Percentiles rank a stretch among this genome's conserved stretches.
Conservation (phyloP, 257 asterid genomes). For the Nicotiana undulata region DNA sequence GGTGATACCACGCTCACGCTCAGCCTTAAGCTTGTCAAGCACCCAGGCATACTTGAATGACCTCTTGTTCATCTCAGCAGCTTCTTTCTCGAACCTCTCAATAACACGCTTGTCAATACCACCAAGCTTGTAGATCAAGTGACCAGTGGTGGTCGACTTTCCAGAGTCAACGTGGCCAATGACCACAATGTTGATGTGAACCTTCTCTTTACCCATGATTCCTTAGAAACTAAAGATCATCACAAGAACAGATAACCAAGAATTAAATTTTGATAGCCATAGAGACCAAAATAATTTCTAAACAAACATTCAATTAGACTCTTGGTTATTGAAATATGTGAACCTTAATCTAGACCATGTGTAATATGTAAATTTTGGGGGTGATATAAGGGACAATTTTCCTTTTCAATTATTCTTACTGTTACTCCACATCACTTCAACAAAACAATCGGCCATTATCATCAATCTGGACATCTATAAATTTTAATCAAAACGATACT, state of each 20-base stretch:
- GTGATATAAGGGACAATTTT: too few species aligned
- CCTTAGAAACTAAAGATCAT: too few species aligned
- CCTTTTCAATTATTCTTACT: not conserved
- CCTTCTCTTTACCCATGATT: conserved; percentile 32
- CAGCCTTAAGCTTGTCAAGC: conserved; percentile 88
- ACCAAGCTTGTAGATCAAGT: conserved; percentile 73
- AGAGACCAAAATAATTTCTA: not conserved
- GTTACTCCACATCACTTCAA: not conserved
- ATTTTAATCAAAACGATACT: not conserved
- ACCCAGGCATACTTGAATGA: conserved; percentile 90
- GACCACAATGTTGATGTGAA: conserved; percentile 44
- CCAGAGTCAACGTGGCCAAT: conserved; percentile 51
- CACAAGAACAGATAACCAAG: too few species aligned
- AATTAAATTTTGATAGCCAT: not conserved
- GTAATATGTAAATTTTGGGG: not conserved
- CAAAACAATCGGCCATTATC: not conserved
- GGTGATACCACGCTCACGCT: conserved; percentile 90
- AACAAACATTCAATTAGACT: not conserved
- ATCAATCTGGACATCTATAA: not conserved
- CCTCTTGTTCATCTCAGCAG: conserved; percentile 86
- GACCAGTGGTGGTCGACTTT: conserved; percentile 45
- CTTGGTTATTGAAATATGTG: not conserved
- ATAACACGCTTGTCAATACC: conserved; percentile 87
- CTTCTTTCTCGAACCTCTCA: conserved; percentile 85
- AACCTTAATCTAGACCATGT: too few species aligned